Evolutionary conservation across 2,329 filamentous ascomycete species (phyloP), one percentile per base, ranked within the genome.

Genomic region (Neonectria ditissima): DNA sequence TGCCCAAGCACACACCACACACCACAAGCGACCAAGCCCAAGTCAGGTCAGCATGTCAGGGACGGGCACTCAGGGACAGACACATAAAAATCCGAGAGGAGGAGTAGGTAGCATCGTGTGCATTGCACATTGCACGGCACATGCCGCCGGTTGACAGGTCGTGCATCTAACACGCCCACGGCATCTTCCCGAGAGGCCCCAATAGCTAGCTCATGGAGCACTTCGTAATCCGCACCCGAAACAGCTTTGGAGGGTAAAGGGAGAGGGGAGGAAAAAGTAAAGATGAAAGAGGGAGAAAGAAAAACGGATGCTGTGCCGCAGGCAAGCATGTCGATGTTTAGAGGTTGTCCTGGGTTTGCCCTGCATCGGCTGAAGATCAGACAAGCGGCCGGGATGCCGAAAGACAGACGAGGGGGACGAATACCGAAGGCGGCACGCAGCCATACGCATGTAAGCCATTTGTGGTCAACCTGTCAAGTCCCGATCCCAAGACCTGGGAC

Each of bases 381-480:
- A 64, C 53, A 59, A 58, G 51, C 55, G 44, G 58, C 53, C 56
- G 59, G 59, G 50, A 39, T 52, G 58, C 52, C 48, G 56, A 60
- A 50, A 44, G 63, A 50, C 60, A 59, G 67, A 62, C 60, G 63
- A 67, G 60, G 61, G 59, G 59, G 58, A 34, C 56, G 62, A 68
- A 56, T 55, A 52, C 65, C 61, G 54, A 62, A 62, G 48, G 41
- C 54, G 18, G 34, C 55, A 55, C 43, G 24, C 55, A 34, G 61
- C 62, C 63, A 63, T 63, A 69, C 44, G 60, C 51, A 51, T 65
- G 54, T 62, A 70, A 73, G 65, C 45, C 58, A 63, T 67, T 65
- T 62, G 43, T 47, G 55, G 51, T 41, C 59, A 65, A 55, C 56
- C 65, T 56, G 62, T 59, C 50, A 59, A 66, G 63, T 53, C 55